These are phyloP conservation scores for Geotrichum histeridarum DNA, from an alignment of 1,139 yeast genomes.

Conservation along the genomic window DNA sequence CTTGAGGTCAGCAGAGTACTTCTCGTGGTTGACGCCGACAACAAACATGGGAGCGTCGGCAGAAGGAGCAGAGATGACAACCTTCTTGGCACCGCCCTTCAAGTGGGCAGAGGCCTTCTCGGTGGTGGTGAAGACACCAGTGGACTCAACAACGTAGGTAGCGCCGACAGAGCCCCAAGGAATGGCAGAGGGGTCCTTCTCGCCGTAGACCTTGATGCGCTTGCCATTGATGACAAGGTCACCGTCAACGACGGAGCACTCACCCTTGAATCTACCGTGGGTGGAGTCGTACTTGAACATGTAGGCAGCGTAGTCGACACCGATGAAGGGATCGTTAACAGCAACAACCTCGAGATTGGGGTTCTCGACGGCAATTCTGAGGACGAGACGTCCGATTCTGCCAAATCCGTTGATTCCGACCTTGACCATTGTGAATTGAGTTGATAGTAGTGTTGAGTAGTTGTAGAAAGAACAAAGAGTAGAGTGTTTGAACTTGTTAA, in stretches of 20 bases:
- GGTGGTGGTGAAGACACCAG: conserved; percentile 78
- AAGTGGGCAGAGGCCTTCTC: conserved; percentile 78
- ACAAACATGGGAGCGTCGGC: conserved; percentile 87
- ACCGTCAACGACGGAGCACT: conserved; percentile 55
- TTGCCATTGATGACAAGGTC: conserved; percentile 62
- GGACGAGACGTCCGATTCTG: conserved; percentile 75
- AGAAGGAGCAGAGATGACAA: conserved; percentile 82
- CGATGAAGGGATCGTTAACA: conserved; percentile 79
- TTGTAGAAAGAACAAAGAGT: no score
- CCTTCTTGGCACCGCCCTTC: conserved; percentile 86
- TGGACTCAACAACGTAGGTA: conserved; percentile 78
- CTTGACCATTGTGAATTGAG: conserved; percentile 35
- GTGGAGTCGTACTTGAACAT: conserved; percentile 87
- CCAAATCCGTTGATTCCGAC: conserved; percentile 90
- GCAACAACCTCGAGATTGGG: conserved; percentile 70
- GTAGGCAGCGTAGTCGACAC: conserved; percentile 78
- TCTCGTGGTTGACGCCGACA: conserved; percentile 72
- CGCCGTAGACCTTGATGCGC: conserved; percentile 64
- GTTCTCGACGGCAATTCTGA: conserved; percentile 70
- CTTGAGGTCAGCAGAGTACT: conserved; percentile 63
- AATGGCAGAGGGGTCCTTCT: conserved; percentile 70
- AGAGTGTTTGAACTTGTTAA: no score
- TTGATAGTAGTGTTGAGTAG: not conserved
- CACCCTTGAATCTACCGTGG: conserved; percentile 72
- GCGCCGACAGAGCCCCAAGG: conserved; percentile 81